These are phyloP conservation scores for Colletotrichum viniferum DNA, from an alignment of 2,329 filamentous ascomycete genomes.

Conservation along the genomic window DNA sequence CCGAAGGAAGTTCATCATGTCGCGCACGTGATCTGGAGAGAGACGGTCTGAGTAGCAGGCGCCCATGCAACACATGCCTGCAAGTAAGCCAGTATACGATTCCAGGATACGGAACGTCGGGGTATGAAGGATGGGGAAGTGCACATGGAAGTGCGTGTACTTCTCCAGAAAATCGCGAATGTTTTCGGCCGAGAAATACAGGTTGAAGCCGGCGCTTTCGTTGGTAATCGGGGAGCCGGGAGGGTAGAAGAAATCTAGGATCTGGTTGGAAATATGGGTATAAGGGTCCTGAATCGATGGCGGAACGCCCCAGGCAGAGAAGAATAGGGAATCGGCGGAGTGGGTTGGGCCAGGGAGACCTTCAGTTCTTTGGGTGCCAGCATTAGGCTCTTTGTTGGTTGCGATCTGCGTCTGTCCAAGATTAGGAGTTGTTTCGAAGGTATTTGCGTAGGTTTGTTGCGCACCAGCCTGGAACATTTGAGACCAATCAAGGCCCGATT, in stretches of 20 bases:
- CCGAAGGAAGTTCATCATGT: conserved; percentile 69
- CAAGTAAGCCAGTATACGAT: conserved; percentile 69
- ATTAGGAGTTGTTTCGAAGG: conserved; percentile 65
- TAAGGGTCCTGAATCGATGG: conserved; percentile 54
- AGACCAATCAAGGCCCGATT: conserved; percentile 74
- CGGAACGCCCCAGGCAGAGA: conserved; percentile 55
- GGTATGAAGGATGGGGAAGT: conserved; percentile 76
- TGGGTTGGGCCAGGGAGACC: conserved; percentile 45
- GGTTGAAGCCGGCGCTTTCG: conserved; percentile 58
- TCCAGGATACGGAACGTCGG: conserved; percentile 72
- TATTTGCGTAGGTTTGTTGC: conserved; percentile 68
- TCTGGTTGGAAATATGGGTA: conserved; percentile 58
- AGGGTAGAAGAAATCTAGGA: conserved; percentile 61
- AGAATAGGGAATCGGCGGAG: conserved; percentile 45
- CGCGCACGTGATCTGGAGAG: conserved; percentile 64
- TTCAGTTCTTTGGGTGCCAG: conserved; percentile 53
- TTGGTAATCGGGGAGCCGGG: conserved; percentile 60
- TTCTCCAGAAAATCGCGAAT: conserved; percentile 73
- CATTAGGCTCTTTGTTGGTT: conserved; percentile 70
- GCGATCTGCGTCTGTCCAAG: conserved; percentile 71
- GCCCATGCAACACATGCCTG: conserved; percentile 74
- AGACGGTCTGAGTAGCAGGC: conserved; percentile 75
- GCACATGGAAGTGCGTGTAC: conserved; percentile 74
- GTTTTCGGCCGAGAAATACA: conserved; percentile 70
- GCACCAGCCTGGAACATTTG: conserved; percentile 79